A percentile compares a stretch with the other conserved stretches of the same genome.
Conservation (phyloP, 345 rosid genomes). For the Gossypium mustelinum region DNA sequence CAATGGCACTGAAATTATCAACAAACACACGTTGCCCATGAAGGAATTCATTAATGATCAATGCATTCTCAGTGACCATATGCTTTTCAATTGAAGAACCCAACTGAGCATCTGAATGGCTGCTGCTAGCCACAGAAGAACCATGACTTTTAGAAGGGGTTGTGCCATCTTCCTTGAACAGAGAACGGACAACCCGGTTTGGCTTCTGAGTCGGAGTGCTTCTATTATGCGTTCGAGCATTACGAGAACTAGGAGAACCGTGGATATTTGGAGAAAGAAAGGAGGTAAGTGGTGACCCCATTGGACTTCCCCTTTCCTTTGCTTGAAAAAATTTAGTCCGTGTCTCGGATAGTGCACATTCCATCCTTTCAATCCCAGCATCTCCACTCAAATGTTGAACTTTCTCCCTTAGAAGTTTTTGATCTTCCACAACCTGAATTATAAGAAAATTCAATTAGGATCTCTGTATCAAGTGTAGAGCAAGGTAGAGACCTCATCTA, state of each 20-base stretch:
- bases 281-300: slow-evolving; percentile 46
- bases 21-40: slow-evolving; percentile 49
- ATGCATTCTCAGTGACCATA: slow-evolving; percentile 57
- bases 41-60: slow-evolving; percentile 66
- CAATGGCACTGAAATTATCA: slow-evolving; percentile 33
- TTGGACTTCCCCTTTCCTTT: slow-evolving; percentile 58
- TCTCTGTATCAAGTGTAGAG: background rate
- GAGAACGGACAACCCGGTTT: slow-evolving; percentile 56
- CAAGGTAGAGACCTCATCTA: background rate
- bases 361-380: slow-evolving; percentile 79
- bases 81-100: slow-evolving; percentile 29
- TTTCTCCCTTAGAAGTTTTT: slow-evolving; percentile 76
- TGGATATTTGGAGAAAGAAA: slow-evolving; percentile 35
- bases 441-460: background rate
- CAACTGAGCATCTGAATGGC: slow-evolving; percentile 23
- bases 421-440: slow-evolving; percentile 75
- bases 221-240: slow-evolving; percentile 25
- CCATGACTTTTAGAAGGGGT: slow-evolving; percentile 33
- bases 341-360: slow-evolving; percentile 62
- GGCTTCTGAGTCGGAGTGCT: slow-evolving; percentile 39
- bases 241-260: slow-evolving; percentile 31
- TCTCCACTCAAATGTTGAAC: slow-evolving; percentile 73
- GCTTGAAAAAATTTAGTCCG: slow-evolving; percentile 58
- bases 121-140: slow-evolving; percentile 30
- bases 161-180: slow-evolving; percentile 50